These are phyloP conservation scores for Petrea volubilis DNA, from an alignment of 257 asterid genomes.

Conservation along the genomic window DNA sequence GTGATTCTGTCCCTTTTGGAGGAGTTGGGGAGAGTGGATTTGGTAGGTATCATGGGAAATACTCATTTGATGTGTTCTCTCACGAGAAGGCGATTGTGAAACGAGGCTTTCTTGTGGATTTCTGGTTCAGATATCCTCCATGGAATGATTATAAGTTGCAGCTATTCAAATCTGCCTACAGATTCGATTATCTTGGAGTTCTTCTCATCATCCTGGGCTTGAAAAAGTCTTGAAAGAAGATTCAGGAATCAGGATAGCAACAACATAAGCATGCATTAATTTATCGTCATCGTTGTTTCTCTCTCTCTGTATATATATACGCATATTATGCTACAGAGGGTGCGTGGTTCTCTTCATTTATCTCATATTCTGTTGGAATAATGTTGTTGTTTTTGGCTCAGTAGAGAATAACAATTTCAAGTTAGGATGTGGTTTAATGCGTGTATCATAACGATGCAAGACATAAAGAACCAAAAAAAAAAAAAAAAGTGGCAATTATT, in stretches of 20 bases:
- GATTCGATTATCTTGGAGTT: slow-evolving; percentile 56
- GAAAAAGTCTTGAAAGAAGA: slow-evolving; percentile 36
- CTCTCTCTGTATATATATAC: background rate
- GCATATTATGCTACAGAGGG: background rate
- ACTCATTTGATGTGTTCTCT: slow-evolving; percentile 63
- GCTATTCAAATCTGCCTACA: slow-evolving; percentile 51
- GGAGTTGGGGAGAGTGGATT: slow-evolving; percentile 83
- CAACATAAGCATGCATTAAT: background rate
- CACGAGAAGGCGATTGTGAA: slow-evolving; percentile 56
- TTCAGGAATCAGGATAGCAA: too few relatives aligned
- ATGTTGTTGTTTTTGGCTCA: background rate
- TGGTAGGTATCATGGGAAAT: slow-evolving; percentile 83
- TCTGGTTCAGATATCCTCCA: slow-evolving; percentile 94
- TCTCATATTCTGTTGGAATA: background rate
- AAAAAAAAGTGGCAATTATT: too few relatives aligned
- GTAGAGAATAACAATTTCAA: background rate
- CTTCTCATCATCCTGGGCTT: slow-evolving; percentile 60
- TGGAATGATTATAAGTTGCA: slow-evolving; percentile 58
- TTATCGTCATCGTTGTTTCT: too few relatives aligned
- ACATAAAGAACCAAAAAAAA: background rate
- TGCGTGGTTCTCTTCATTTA: background rate
- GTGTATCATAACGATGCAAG: background rate
- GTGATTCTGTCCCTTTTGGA: slow-evolving; percentile 74
- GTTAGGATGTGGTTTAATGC: too few relatives aligned
- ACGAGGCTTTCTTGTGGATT: slow-evolving; percentile 52